phyloP scores from a whole-genome alignment of 257 asterid genomes.

The Coffea eugenioides region DNA sequence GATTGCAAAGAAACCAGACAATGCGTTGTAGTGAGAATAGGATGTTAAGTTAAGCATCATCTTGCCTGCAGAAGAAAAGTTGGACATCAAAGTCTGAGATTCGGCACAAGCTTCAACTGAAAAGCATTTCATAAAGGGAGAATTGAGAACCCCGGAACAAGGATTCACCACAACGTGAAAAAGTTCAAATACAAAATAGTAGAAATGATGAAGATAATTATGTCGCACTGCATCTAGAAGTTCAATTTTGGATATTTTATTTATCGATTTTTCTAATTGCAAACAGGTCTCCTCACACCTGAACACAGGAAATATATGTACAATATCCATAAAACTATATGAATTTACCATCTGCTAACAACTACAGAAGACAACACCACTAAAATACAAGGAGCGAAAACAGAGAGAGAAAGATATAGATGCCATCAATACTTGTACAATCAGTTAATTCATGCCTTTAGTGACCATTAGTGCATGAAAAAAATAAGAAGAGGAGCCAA shows the following conservation, averaged over 20 bases:
- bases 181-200: neutral
- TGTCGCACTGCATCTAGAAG: too few relatives aligned
- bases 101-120: neutral
- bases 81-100: slow-evolving; percentile 1
- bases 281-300: neutral
- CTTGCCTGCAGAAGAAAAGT: slow-evolving; percentile 45
- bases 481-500: neutral
- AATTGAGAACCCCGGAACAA: too few relatives aligned
- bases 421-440: neutral
- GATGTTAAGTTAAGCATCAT: slow-evolving; percentile 41
- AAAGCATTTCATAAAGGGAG: neutral
- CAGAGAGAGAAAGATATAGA: neutral
- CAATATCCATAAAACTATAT: too few relatives aligned
- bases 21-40: slow-evolving; percentile 55
- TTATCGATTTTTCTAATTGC: neutral
- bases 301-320: neutral
- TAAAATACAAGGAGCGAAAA: neutral
- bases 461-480: neutral
- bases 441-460: neutral
- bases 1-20: slow-evolving; percentile 74
- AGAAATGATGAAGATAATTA: too few relatives aligned
- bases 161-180: neutral
- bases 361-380: neutral
- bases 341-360: neutral
- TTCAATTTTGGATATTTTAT: too few relatives aligned